Percentiles rank a stretch among this genome's conserved stretches.
Evolutionary conservation across 2,329 filamentous ascomycete species (phyloP).

Genomic region (Calonectria pteridis): DNA sequence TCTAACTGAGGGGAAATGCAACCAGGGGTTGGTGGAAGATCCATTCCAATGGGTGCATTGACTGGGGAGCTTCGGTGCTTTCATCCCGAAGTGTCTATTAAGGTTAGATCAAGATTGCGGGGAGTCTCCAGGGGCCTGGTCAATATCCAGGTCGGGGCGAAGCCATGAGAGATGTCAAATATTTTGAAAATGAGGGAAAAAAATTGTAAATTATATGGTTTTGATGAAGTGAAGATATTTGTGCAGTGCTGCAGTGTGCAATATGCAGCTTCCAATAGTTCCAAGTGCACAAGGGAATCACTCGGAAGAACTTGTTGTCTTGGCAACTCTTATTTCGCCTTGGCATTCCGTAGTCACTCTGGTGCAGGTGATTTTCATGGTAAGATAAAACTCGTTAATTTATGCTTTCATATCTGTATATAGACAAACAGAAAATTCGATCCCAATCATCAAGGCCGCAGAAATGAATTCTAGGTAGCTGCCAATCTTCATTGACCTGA

Average conservation of each 20-base stretch:
- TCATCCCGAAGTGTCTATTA: neutral
- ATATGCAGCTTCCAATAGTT: too few species aligned
- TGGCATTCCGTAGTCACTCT: neutral
- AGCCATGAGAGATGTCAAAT: neutral
- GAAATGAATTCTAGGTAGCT: neutral
- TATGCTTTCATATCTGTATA: neutral
- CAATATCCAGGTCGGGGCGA: neutral
- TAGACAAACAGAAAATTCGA: neutral
- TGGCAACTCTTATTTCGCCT: neutral
- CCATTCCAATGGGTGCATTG: neutral
- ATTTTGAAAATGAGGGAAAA: neutral
- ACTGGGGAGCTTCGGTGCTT: neutral
- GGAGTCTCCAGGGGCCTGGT: neutral
- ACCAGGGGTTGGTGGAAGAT: neutral
- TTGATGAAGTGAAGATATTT: neutral
- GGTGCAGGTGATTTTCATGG: neutral
- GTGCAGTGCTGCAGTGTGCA: neutral
- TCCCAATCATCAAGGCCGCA: neutral
- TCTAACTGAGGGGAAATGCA: neutral
- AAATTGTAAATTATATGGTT: neutral
- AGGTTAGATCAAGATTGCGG: neutral
- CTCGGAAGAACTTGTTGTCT: neutral
- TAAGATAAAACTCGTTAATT: neutral
- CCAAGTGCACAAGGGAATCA: neutral
- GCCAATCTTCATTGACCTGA: neutral